phyloP scores from a whole-genome alignment of 2,329 filamentous ascomycete species.

The Ophiocordyceps camponoti-leonardi region DNA sequence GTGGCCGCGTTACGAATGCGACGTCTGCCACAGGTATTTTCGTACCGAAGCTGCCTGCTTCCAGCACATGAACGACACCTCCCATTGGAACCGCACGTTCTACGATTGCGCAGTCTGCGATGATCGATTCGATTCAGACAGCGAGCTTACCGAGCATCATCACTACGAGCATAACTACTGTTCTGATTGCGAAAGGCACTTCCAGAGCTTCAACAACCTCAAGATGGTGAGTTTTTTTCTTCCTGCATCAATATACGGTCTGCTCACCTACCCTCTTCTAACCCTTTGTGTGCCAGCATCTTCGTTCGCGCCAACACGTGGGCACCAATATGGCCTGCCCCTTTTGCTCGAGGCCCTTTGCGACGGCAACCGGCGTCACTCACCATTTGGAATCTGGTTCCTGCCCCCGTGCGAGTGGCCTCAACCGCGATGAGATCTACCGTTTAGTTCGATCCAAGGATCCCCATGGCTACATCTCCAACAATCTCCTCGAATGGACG shows the following conservation, averaged over 20 bases:
- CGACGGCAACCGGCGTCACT: slow-evolving; percentile 31
- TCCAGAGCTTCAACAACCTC: slow-evolving; percentile 12
- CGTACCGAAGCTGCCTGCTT: slow-evolving; percentile 5
- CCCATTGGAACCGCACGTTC: slow-evolving; percentile 9
- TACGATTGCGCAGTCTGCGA: slow-evolving; percentile 11
- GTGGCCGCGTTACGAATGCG: slow-evolving; percentile 11
- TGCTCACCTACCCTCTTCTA: neutral
- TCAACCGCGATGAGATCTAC: slow-evolving; percentile 31
- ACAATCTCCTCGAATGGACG: slow-evolving; percentile 27
- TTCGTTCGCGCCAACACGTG: slow-evolving; percentile 32
- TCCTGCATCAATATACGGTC: neutral
- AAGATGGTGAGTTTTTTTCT: slow-evolving; percentile 11
- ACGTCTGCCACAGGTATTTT: slow-evolving; percentile 10
- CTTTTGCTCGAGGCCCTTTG: slow-evolving; percentile 29
- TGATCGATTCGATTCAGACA: slow-evolving; percentile 5
- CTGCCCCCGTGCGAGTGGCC: slow-evolving; percentile 23
- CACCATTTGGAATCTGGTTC: slow-evolving; percentile 37
- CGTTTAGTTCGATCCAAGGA: slow-evolving; percentile 26
- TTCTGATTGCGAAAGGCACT: slow-evolving; percentile 13
- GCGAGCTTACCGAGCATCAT: slow-evolving; percentile 10
- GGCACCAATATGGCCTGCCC: slow-evolving; percentile 29
- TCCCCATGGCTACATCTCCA: slow-evolving; percentile 27
- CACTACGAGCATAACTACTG: slow-evolving; percentile 15
- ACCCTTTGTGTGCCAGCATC: slow-evolving; percentile 25
- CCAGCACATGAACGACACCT: slow-evolving; percentile 12